Percentiles rank a stretch among this genome's conserved stretches.
Evolutionary conservation across 2,329 filamentous ascomycete genomes (phyloP).

Genomic region (Paecilomyces variotii): DNA sequence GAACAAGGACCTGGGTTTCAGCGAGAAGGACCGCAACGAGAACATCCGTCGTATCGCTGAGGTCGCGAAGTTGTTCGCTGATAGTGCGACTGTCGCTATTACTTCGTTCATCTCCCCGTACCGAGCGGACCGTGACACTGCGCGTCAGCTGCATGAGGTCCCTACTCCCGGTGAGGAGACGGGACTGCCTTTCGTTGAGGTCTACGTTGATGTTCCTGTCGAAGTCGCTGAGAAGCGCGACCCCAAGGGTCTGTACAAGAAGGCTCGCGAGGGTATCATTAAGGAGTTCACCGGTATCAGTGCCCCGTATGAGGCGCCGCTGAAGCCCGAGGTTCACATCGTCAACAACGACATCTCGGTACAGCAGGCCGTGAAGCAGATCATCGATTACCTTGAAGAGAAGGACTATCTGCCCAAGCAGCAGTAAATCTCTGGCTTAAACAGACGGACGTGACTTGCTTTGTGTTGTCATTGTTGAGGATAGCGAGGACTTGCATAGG

Average conservation of each 20-base stretch:
- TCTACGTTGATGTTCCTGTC: conserved; percentile 84
- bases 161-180: conserved; percentile 49
- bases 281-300: conserved; percentile 96
- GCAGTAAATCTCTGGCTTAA: conserved; percentile 14
- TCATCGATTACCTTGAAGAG: conserved; percentile 67
- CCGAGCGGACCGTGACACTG: conserved; percentile 73
- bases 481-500: neutral
- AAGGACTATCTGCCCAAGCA: conserved; percentile 53
- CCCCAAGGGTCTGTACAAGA: conserved; percentile 97
- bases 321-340: conserved; percentile 79
- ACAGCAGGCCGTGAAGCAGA: conserved; percentile 80
- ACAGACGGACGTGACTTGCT: conserved; percentile 1
- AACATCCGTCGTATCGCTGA: conserved; percentile 96
- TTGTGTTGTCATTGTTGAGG: neutral
- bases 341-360: conserved; percentile 73
- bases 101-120: conserved; percentile 98
- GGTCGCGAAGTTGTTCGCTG: conserved; percentile 94
- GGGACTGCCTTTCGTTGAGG: conserved; percentile 81
- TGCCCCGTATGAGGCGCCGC: conserved; percentile 87
- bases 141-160: conserved; percentile 68
- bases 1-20: conserved; percentile 96
- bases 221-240: conserved; percentile 91
- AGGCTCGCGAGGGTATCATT: conserved; percentile 86
- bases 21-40: conserved; percentile 86
- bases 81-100: conserved; percentile 76